A percentile compares a stretch with the other conserved stretches of the same genome.
These are phyloP conservation scores for Protomyces gravidus DNA, from an alignment of 1,139 yeast species.

Conservation along the genomic window DNA sequence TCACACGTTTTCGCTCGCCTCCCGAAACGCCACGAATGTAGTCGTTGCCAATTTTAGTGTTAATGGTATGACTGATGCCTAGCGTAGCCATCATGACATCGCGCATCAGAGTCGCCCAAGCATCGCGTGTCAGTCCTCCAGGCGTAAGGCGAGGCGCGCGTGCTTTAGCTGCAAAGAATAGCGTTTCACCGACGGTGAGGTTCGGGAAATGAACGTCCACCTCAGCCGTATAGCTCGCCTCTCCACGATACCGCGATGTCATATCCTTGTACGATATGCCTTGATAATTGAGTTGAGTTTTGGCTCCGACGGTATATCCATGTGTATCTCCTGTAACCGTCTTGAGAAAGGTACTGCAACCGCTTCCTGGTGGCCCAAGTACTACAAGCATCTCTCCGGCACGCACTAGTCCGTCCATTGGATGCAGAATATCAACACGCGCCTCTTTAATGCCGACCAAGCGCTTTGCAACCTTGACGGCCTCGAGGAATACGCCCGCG, in stretches of 20 bases:
- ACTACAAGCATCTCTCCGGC: constrained; percentile 62
- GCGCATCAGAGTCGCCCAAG: constrained; percentile 62
- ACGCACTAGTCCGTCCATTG: constrained; percentile 60
- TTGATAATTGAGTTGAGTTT: constrained; percentile 46
- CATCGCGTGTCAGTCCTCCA: background rate
- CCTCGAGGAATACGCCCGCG: constrained; percentile 46
- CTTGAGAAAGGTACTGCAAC: constrained; percentile 57
- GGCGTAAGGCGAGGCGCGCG: background rate
- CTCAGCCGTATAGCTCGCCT: constrained; percentile 70
- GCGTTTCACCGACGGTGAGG: constrained; percentile 65
- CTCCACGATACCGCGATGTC: constrained; percentile 55
- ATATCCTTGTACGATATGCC: constrained; percentile 51
- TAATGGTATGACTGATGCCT: constrained; percentile 59
- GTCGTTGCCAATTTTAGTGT: constrained; percentile 68
- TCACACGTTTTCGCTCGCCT: constrained; percentile 79
- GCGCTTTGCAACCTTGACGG: constrained; percentile 37
- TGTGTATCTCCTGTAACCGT: constrained; percentile 53
- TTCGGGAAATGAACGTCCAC: constrained; percentile 48
- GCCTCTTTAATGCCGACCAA: constrained; percentile 26
- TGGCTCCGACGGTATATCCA: constrained; percentile 40
- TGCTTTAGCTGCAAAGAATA: constrained; percentile 54
- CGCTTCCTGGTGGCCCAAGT: constrained; percentile 65
- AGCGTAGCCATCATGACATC: constrained; percentile 63
- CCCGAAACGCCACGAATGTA: constrained; percentile 76
- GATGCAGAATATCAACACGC: constrained; percentile 49